Evolutionary conservation across 495 filamentous ascomycete species (phyloP), one percentile per base, ranked within the genome.

Genomic region (Cercophora sp.): DNA sequence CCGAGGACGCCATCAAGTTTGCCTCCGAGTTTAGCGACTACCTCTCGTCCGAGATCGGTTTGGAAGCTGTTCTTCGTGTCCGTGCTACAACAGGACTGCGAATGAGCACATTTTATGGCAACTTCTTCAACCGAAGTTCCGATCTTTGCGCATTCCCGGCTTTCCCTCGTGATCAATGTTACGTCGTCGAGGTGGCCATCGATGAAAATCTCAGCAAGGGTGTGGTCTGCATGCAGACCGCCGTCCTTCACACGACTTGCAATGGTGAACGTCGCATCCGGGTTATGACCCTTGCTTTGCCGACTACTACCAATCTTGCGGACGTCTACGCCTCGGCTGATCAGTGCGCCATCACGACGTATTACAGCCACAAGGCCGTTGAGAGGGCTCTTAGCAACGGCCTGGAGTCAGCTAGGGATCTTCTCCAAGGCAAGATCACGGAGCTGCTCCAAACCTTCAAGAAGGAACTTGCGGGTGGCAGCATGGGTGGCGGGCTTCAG

Each of bases 171-270:
- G 93, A 98, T 64, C 93, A 98, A 64, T 87, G 86, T 40, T 98
- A 97, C 65, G 93, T 97, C n/a, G 93, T 98, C 29, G 93, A 98
- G 64, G 94, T 98, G 48, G 92, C 93, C 6, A 96, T 98, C 55
- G 93, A 98, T 67, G 93, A 98, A 72, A 88, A 83, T 29, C 74
- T 98, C 51, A 84, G 84, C n/a, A 96, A 95, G 70, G 86, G 86
- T n/a, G 84, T 92, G 51, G 86, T 96, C 18, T 96, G 91, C 71
- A 72, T 98, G 76, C 93, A 98, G 66, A 86, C 91, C n/a, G 94
- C 92, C 35, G 91, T 98, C 10, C 81, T 98, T 29, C 94, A 97
- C 69, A 98, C 93, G 25, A 97, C 90, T 6, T 96, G 94, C 77
- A 98, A 97, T 60, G 93, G 93, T 27, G 92, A 97, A 73, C 79